These are phyloP conservation scores for Alternaria arborescens DNA, from an alignment of 2,329 filamentous ascomycete species.

Conservation along the genomic window DNA sequence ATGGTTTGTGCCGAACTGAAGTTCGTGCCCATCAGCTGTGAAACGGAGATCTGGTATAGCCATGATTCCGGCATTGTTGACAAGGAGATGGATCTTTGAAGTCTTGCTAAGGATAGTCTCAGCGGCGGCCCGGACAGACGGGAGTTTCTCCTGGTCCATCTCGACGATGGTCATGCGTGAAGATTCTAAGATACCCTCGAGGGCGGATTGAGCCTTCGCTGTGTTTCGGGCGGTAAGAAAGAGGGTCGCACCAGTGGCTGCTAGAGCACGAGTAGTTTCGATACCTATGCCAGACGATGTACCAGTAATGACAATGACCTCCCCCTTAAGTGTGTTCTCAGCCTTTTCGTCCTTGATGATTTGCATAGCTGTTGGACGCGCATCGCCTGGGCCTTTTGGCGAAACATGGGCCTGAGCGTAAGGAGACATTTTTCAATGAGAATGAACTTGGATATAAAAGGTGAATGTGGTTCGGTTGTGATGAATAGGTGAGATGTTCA, in stretches of 20 bases:
- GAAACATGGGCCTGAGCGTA: slow-evolving; percentile 16
- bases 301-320: slow-evolving; percentile 42
- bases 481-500: background rate
- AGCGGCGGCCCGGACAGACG: slow-evolving; percentile 30
- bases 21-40: slow-evolving; percentile 49
- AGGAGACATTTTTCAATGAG: background rate
- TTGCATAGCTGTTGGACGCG: slow-evolving; percentile 53
- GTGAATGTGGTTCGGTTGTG: no score
- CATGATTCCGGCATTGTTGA: slow-evolving; percentile 60
- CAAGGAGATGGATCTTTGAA: slow-evolving; percentile 47
- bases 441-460: no score
- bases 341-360: slow-evolving; percentile 52
- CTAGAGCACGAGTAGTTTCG: slow-evolving; percentile 51
- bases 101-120: slow-evolving; percentile 26
- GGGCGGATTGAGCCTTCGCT: slow-evolving; percentile 43
- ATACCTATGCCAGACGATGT: slow-evolving; percentile 42
- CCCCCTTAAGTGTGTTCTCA: slow-evolving; percentile 41
- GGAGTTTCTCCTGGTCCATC: slow-evolving; percentile 33
- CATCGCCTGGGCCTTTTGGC: slow-evolving; percentile 50
- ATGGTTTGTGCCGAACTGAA: slow-evolving; percentile 57
- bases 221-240: slow-evolving; percentile 56
- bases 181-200: slow-evolving; percentile 26
- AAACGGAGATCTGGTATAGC: slow-evolving; percentile 41
- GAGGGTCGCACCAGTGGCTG: slow-evolving; percentile 56
- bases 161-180: slow-evolving; percentile 49